These are phyloP conservation scores for Herpetomonas samuelpessoai DNA, from an alignment of 208 protist genomes.

Conservation along the genomic window DNA sequence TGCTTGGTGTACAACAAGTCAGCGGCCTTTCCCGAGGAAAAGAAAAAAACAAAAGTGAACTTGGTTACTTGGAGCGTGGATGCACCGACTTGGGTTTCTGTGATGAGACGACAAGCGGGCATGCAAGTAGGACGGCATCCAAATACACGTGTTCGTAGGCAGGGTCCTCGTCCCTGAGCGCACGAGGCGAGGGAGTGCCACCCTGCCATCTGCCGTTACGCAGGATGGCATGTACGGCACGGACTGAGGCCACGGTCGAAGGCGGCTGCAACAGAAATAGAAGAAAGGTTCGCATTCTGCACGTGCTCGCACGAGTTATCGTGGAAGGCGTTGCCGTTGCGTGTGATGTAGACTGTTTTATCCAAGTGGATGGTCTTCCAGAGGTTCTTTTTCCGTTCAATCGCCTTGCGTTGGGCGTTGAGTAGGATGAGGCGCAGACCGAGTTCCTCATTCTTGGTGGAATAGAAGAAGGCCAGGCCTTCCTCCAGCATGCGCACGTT, in stretches of 20 bases:
- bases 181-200: neutral
- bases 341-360: conserved; percentile 27
- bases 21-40: no score
- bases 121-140: no score
- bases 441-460: conserved; percentile 15
- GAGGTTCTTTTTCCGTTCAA: conserved; percentile 25
- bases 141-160: no score
- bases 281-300: conserved; percentile 14
- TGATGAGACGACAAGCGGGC: no score
- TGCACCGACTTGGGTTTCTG: no score
- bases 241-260: conserved; percentile 35
- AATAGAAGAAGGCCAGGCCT: conserved; percentile 45
- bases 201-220: conserved; percentile 2
- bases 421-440: conserved; percentile 23
- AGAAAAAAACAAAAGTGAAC: neutral
- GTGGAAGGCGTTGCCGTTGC: conserved; percentile 54
- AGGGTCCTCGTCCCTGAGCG: no score
- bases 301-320: conserved; percentile 19
- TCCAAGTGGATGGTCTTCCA: conserved; percentile 40
- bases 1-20: no score
- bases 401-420: conserved; percentile 20
- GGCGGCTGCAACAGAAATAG: conserved; percentile 20
- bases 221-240: conserved; percentile 47
- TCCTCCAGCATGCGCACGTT: conserved; percentile 49
- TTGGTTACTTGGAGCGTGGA: no score